Conservation (phyloP, 768 basidiomycete species). For the Serendipita sp. region DNA sequence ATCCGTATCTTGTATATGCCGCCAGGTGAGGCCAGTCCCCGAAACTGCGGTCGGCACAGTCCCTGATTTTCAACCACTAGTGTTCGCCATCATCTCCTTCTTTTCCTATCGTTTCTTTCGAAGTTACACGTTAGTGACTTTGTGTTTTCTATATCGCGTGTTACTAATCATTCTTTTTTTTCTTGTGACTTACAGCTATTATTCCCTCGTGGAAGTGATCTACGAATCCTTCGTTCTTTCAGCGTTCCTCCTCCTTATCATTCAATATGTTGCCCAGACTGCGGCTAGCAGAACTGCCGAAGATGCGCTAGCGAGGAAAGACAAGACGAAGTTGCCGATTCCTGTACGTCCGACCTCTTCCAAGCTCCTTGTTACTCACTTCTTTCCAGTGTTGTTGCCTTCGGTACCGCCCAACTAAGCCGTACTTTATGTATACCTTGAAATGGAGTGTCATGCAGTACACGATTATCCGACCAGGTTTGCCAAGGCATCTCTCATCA, state of each 20-base stretch:
- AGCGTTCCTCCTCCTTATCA: constrained; percentile 71
- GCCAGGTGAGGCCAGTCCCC: constrained; percentile 18
- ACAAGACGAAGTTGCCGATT: constrained; percentile 54
- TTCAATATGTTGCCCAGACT: constrained; percentile 69
- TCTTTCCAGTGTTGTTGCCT: constrained; percentile 53
- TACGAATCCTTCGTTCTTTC: constrained; percentile 60
- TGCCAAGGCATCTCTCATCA: background rate
- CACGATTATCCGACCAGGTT: constrained; percentile 50
- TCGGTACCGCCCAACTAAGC: constrained; percentile 70
- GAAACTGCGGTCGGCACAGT: background rate
- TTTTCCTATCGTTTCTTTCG: constrained; percentile 75
- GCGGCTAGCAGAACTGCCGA: constrained; percentile 44
- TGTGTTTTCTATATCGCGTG: constrained; percentile 9
- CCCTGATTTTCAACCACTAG: background rate
- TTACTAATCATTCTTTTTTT: constrained; percentile 14
- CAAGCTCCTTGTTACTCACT: background rate
- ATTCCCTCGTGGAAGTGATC: constrained; percentile 14
- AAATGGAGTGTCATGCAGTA: constrained; percentile 87
- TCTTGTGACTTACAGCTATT: constrained; percentile 10
- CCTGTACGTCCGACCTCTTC: constrained; percentile 31
- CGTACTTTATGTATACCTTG: constrained; percentile 64
- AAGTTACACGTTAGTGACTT: constrained; percentile 46
- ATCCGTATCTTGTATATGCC: constrained; percentile 78
- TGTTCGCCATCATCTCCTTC: constrained; percentile 73
- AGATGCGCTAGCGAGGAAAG: constrained; percentile 59